A percentile compares a stretch with the other conserved stretches of the same genome.
Conservation (phyloP, 2,329 filamentous ascomycete species). For the Anthostomella pinea region DNA sequence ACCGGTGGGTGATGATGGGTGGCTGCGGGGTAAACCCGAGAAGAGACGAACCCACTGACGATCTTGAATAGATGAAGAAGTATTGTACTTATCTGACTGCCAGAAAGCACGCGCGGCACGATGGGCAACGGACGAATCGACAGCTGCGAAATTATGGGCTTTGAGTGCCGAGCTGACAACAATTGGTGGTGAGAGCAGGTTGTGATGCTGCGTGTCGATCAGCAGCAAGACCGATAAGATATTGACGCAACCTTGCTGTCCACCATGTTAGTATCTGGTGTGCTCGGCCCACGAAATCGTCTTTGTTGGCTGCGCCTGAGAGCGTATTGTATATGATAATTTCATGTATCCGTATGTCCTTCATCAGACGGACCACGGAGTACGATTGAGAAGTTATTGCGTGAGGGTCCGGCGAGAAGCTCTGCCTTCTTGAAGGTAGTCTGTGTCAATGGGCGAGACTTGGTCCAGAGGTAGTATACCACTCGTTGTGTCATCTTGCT, state of each 20-base stretch:
- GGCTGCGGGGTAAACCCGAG: constrained; percentile 23
- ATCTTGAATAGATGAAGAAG: constrained; percentile 12
- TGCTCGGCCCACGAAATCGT: constrained; percentile 4
- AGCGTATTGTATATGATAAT: too few species aligned
- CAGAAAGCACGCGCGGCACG: constrained; percentile 8
- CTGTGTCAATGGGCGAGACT: constrained; percentile 16
- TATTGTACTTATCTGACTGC: constrained; percentile 11
- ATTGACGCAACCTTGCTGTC: constrained; percentile 10
- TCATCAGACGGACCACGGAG: constrained; percentile 39
- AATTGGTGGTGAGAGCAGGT: constrained; percentile 3
- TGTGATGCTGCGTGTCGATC: constrained; percentile 8
- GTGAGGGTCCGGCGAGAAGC: constrained; percentile 67
- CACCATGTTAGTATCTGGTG: constrained; percentile 4
- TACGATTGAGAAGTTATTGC: constrained; percentile 91
- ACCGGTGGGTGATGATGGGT: constrained; percentile 3
- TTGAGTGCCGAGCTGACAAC: constrained; percentile 12
- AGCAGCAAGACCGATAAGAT: constrained; percentile 8
- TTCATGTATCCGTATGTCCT: too few species aligned
- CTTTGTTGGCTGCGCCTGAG: too few species aligned
- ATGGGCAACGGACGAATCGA: constrained; percentile 11
- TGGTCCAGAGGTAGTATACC: constrained; percentile 83
- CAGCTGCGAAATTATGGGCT: constrained; percentile 10
- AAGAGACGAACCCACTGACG: constrained; percentile 15
- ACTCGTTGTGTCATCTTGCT: constrained; percentile 79
- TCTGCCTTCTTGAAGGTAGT: constrained; percentile 67